Evolutionary conservation across 306 rosid species (phyloP), one percentile per base, ranked within the genome.

Genomic region (Glycine latifolia): DNA sequence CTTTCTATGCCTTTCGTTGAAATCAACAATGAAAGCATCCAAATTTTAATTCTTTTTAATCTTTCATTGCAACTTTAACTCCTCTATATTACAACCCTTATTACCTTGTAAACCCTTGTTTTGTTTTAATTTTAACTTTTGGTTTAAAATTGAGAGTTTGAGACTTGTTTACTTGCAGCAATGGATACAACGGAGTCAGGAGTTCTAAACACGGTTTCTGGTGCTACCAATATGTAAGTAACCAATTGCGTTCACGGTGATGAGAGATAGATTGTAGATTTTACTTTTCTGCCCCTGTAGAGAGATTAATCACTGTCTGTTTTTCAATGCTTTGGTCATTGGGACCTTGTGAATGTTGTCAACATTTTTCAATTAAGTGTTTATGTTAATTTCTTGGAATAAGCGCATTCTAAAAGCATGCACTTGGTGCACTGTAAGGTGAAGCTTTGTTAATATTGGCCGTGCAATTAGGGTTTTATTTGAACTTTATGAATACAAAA

Each of bases 181-280:
- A 94, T 91, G 98, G 98, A 94, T 59, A 90, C 90, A 26, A 79
- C 94, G 2, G 95, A 89, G 77, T 70, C 91, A 60, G 90, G 71
- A 55, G 84, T 83, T 68, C 88, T 69, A 26, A 85, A 46, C 83
- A 76, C 67, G 48, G 87, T 80, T 84, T 26, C 89, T 48, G 81
- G 74, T 79, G 75, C 84, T 74, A n/a, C 70, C 58, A 83, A 43
- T 50, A 16, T 88, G 97, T 91, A 86, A 89, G 96, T 76, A 59
- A 50, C 53, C 6, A 43, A 49, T 6, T 56, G 0, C 44, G 48
- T 8, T 59, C 47, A 47, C 31, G 17, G 11, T 10, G 7, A 15
- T 39, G 14, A 14, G 16, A 3, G 62, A 31, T 26, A 26, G 16
- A 74, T 39, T 0, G 56, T 52, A 14, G 55, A 63, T 6, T 77